These are phyloP conservation scores for Fusarium paranaense DNA, from an alignment of 2,329 filamentous ascomycete species.

Conservation along the genomic window DNA sequence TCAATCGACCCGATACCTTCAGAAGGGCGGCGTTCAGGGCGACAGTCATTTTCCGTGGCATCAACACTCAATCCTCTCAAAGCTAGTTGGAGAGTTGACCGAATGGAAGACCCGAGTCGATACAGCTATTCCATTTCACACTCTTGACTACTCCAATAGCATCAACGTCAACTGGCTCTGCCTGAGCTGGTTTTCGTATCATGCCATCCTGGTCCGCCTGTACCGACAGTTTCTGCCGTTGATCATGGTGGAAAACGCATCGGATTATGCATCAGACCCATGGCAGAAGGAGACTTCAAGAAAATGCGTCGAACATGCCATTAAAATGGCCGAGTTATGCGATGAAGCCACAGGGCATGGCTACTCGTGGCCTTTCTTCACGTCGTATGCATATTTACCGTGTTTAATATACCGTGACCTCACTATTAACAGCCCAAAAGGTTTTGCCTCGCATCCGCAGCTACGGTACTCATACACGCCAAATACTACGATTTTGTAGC, in stretches of 20 bases:
- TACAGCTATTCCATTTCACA: neutral
- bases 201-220: conserved; percentile 13
- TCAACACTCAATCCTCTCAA: conserved; percentile 17
- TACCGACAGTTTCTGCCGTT: conserved; percentile 28
- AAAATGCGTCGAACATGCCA: conserved; percentile 17
- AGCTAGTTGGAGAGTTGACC: conserved; percentile 1
- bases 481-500: conserved; percentile 10
- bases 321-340: conserved; percentile 7
- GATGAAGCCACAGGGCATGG: conserved; percentile 7
- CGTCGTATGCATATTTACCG: conserved; percentile 5
- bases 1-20: conserved; percentile 18
- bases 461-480: conserved; percentile 23
- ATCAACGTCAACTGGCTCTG: conserved; percentile 12
- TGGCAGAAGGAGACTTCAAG: conserved; percentile 28
- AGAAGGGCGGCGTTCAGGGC: conserved; percentile 25
- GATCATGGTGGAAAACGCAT: neutral
- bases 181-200: conserved; percentile 26
- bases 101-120: conserved; percentile 3
- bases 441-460: conserved; percentile 20
- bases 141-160: conserved; percentile 16
- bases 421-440: neutral
- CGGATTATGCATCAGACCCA: conserved; percentile 14
- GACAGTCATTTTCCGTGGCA: conserved; percentile 32
- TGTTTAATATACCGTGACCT: neutral
- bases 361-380: conserved; percentile 28